Evolutionary conservation across 306 rosid species (phyloP).

Genomic region (Sicyos baderoa): DNA sequence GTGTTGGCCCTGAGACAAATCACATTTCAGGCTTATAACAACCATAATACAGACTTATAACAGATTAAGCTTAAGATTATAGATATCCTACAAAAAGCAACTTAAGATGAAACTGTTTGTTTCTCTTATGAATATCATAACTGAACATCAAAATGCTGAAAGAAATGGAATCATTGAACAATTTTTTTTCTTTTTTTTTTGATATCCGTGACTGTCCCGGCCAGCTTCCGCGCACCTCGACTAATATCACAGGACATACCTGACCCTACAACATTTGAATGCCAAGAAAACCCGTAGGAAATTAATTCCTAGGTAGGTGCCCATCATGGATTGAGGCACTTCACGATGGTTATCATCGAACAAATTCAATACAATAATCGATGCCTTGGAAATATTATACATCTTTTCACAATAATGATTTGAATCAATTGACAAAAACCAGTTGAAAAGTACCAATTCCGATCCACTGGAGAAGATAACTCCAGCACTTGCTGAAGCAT

Average conservation of each 20-base stretch:
- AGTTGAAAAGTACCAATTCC: constrained; percentile 50
- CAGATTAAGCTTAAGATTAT: neutral
- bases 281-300: too few relatives aligned
- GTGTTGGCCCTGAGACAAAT: constrained; percentile 64
- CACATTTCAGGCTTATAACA: neutral
- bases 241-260: too few relatives aligned
- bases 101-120: neutral
- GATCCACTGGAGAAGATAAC: constrained; percentile 75
- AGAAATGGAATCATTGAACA: neutral
- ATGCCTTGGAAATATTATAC: neutral
- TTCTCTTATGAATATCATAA: neutral
- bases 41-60: neutral
- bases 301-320: too few relatives aligned
- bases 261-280: too few relatives aligned
- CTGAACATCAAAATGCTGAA: neutral
- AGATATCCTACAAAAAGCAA: neutral
- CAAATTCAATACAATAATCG: neutral
- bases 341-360: too few relatives aligned
- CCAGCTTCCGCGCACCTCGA: too few relatives aligned
- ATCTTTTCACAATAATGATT: neutral
- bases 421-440: neutral
- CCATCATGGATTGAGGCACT: too few relatives aligned
- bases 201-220: too few relatives aligned
- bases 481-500: constrained; percentile 92
- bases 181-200: too few relatives aligned